Evolutionary conservation across 2,329 filamentous ascomycete species (phyloP), one percentile per base, ranked within the genome.

Genomic region (Domatiomyces catenatus): DNA sequence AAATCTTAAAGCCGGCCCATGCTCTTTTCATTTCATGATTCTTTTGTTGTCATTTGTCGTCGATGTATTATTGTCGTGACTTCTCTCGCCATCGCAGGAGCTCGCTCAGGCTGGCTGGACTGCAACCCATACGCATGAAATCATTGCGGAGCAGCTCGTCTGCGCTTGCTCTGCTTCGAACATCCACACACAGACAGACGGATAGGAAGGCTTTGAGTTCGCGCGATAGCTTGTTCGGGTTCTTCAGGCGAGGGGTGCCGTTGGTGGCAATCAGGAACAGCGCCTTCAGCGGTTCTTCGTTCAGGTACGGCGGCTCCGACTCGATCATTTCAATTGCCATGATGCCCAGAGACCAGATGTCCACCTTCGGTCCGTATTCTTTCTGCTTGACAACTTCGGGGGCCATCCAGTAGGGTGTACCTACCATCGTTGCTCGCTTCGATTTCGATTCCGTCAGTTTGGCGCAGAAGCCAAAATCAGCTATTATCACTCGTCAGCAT

Each of bases 311-410:
- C 10, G 92, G 92, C 67, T 96, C 92, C 65, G 90, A 92, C 70
- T 96, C 92, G 58, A 98, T 94, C 92, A 98, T 98, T 69, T 98
- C 92, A 62, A 98, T 96, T 6, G 92, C 88, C 92, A 98, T 96
- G 70, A 98, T 98, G 52, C 92, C 92, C 44, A 98, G 73, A 52
- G 86, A 94, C 92, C 92, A 98, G 59, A 98, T 95, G 64, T 98
- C 92, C 50, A 98, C 90, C 69, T 96, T 98, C 56, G 90, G 84
- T 58, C 92, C 92, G 68, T 98, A 98, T 69, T 96, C 92, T 67
- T 96, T 96, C 43, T 89, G 77, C 5, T 88, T 96, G 24, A 98
- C 92, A 19, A 98, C 90, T 69, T 98, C 92, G 2, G 92, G 92
- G 1, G 92, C 92, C 92, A 98, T 98, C 92, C 92, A 98, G 69